Base-by-base conservation (phyloP, 2,329 filamentous ascomycete genomes). In the Pseudogymnoascus sp. region DNA sequence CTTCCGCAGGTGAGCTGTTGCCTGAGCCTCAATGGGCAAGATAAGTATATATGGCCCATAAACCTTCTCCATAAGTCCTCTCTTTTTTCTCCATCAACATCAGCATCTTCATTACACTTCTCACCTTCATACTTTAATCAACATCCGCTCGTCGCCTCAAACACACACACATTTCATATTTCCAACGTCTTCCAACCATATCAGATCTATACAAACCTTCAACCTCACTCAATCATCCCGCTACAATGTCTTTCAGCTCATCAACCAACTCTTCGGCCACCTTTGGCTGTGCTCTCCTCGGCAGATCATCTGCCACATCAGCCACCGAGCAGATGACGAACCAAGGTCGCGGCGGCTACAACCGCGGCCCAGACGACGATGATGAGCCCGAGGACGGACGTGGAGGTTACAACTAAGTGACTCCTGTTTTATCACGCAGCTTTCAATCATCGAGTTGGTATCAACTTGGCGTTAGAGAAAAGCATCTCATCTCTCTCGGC, bases 381-480 rank as follows among this genome's bases (percentile, higher is more conserved):
- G 68, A 70, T 17, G 68, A 69, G 57, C 29, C 29, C 47, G 68
- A 70, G 57, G 70, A 71, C 59, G 69, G 70, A 63, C 64, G 70
- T 4, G 69, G 70, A 26, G 70, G 69, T 17, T 68, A 69, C 63
- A 69, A 69, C 59, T 69, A 67, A 65, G 65, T 17, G 10, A 21
- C 37, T 26, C 58, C 4, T 24, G 15, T 13, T 59, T 59, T 59
- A 17, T 40, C 33, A 39, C 36, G 11, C 36, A 13, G 31, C 37
- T 59, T 41, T 41, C 21, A 59, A 15, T 59, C 33, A 41, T 15
- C 37, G 5, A 41, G 17, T 17, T 41, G 21, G n/a, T 26, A 10
- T 35, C 47, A 54, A 33, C 29, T 13, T 35, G 47, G 47, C 29
- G 29, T 54, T 54, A 13, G 29, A 33, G 33, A 54, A 41, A 13